Evolutionary conservation across 2,329 filamentous ascomycete genomes (phyloP).

Genomic region (Ambrosiella xylebori): DNA sequence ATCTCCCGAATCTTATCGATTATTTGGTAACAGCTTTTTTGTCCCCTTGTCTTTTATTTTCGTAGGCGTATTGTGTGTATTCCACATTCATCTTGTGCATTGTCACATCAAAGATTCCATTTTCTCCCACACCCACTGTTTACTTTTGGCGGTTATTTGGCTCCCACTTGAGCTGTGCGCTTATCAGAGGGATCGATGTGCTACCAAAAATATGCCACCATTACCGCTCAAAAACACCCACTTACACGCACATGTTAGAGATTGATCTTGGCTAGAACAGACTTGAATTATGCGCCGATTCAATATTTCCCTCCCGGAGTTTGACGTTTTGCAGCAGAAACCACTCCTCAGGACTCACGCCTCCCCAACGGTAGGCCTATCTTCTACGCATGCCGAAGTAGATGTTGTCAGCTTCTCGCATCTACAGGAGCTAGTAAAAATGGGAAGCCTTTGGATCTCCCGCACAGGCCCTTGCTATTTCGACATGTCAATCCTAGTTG

Average conservation of each 20-base stretch:
- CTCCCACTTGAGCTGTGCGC: background rate
- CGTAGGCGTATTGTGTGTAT: too few relatives aligned
- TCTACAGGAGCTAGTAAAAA: constrained; percentile 2
- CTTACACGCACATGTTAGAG: background rate
- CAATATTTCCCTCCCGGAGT: constrained; percentile 2
- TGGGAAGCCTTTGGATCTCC: constrained; percentile 10
- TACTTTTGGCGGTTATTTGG: background rate
- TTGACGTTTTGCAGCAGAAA: constrained; percentile 1
- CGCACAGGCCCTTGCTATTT: constrained; percentile 12
- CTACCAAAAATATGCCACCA: background rate
- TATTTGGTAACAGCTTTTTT: background rate
- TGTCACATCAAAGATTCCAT: background rate
- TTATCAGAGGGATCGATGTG: background rate
- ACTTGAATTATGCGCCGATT: background rate
- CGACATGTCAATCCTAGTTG: constrained; percentile 6
- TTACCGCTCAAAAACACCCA: background rate
- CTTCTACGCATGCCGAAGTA: background rate
- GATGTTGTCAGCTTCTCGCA: constrained; percentile 3
- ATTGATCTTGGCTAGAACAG: background rate
- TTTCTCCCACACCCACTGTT: background rate
- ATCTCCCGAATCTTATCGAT: background rate
- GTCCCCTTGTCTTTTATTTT: background rate
- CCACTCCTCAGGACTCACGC: background rate
- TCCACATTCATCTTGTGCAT: background rate
- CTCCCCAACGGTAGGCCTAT: background rate